These are phyloP conservation scores for Yamadazyma buinensis DNA, from an alignment of 1,139 yeast species.

Conservation along the genomic window DNA sequence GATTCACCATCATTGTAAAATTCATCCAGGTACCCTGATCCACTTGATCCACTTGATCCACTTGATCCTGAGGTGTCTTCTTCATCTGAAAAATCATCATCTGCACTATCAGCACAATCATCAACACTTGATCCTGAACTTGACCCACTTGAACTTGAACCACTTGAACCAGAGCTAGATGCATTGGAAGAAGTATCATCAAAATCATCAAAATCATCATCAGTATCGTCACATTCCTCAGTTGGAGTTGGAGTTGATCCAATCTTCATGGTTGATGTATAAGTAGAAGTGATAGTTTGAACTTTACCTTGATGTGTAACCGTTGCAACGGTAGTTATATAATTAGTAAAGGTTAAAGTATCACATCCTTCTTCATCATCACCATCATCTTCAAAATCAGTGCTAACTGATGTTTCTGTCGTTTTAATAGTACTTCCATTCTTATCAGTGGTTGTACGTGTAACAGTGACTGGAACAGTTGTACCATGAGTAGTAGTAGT, in stretches of 20 bases:
- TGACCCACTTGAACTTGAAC: conserved; percentile 9
- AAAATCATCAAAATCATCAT: conserved; percentile 1
- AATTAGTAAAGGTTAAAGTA: conserved; percentile 6
- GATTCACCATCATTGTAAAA: conserved; percentile 8
- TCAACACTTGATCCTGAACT: conserved; percentile 12
- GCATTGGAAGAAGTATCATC: conserved; percentile 7
- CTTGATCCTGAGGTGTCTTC: conserved; percentile 6
- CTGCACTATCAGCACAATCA: conserved; percentile 11
- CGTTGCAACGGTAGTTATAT: conserved; percentile 3
- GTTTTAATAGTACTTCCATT: conserved; percentile 9
- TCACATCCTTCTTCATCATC: conserved; percentile 11
- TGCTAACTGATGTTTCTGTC: conserved; percentile 5
- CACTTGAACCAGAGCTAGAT: conserved; percentile 8
- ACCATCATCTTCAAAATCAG: conserved; percentile 11
- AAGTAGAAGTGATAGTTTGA: conserved; percentile 7
- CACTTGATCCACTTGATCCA: conserved; percentile 1
- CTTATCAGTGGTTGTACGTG: conserved; percentile 5
- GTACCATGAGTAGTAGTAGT: not conserved
- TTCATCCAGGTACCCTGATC: conserved; percentile 4
- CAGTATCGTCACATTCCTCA: conserved; percentile 7
- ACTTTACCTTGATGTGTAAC: conserved; percentile 5
- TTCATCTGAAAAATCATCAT: conserved; percentile 4
- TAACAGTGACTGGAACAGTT: conserved; percentile 2
- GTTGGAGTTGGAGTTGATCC: conserved; percentile 4
- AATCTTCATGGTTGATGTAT: conserved; percentile 3